Evolutionary conservation across 148 eudicot genomes (phyloP).

Genomic region (Rhododendron simsii): DNA sequence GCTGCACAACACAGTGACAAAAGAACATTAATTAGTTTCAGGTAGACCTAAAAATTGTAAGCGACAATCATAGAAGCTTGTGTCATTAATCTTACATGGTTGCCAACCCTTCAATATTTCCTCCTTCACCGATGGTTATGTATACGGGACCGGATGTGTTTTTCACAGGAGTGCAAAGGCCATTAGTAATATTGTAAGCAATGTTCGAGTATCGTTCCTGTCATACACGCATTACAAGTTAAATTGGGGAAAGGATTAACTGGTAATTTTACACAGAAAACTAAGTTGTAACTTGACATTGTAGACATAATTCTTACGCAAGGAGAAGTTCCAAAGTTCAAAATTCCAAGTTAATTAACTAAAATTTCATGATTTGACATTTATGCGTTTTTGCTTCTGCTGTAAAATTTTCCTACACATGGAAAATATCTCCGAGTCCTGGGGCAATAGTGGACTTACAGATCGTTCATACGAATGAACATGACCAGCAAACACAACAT

Average conservation of each 20-base stretch:
- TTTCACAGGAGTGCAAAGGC: conserved; percentile 25
- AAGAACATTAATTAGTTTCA: background rate
- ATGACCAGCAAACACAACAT: conserved; percentile 40
- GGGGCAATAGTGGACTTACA: conserved; percentile 14
- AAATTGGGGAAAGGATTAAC: background rate
- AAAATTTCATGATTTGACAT: background rate
- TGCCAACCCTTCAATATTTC: conserved; percentile 46
- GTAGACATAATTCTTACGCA: background rate
- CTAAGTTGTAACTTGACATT: background rate
- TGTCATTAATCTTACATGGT: conserved; percentile 22
- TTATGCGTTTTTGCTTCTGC: background rate
- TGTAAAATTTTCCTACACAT: background rate
- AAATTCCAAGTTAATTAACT: too few species aligned
- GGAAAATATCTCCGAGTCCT: background rate
- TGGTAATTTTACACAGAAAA: background rate
- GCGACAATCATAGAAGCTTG: too few species aligned
- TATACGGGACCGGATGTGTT: conserved; percentile 40
- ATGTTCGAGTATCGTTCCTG: conserved; percentile 45
- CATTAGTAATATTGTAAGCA: conserved; percentile 35
- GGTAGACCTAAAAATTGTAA: background rate
- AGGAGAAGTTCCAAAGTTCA: too few species aligned
- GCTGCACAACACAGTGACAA: conserved; percentile 10
- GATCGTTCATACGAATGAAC: conserved; percentile 43
- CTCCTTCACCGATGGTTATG: conserved; percentile 49
- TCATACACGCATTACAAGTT: background rate